Conservation (phyloP, 1,139 yeast genomes). For the Torulaspora pretoriensis region DNA sequence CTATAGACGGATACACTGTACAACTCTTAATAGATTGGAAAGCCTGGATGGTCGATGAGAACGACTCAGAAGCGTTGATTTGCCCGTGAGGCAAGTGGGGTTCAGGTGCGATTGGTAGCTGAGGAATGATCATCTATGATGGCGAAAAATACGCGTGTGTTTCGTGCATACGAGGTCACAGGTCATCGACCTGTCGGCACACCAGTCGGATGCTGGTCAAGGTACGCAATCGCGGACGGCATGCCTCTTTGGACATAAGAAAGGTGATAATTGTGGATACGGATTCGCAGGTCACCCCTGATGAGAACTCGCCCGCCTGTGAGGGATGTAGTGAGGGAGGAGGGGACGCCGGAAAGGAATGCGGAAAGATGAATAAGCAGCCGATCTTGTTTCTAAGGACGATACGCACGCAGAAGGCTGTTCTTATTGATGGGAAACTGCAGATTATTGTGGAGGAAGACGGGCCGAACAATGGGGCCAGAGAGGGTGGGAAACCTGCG, state of each 20-base stretch:
- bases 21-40: too few relatives aligned
- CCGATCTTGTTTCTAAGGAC: slow-evolving; percentile 34
- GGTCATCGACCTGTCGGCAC: slow-evolving; percentile 85
- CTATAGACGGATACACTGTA: too few relatives aligned
- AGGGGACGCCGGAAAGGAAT: slow-evolving; percentile 13
- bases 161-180: slow-evolving; percentile 87
- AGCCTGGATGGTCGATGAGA: background rate
- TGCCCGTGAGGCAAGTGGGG: background rate
- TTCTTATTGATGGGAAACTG: slow-evolving; percentile 32
- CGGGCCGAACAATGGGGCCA: slow-evolving; percentile 9
- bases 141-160: slow-evolving; percentile 86
- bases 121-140: slow-evolving; percentile 72
- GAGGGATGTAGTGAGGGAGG: slow-evolving; percentile 12
- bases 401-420: slow-evolving; percentile 30
- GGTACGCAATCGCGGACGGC: slow-evolving; percentile 87
- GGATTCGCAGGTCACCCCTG: slow-evolving; percentile 24
- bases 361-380: slow-evolving; percentile 30
- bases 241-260: slow-evolving; percentile 39
- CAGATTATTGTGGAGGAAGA: slow-evolving; percentile 28
- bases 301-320: slow-evolving; percentile 12
- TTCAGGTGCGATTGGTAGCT: background rate
- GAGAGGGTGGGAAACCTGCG: slow-evolving; percentile 11
- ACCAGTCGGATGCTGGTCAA: slow-evolving; percentile 72
- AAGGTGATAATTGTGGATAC: slow-evolving; percentile 36
- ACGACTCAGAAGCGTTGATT: background rate